These are phyloP conservation scores for Russula sp. DNA, from an alignment of 768 basidiomycete species.

Conservation along the genomic window DNA sequence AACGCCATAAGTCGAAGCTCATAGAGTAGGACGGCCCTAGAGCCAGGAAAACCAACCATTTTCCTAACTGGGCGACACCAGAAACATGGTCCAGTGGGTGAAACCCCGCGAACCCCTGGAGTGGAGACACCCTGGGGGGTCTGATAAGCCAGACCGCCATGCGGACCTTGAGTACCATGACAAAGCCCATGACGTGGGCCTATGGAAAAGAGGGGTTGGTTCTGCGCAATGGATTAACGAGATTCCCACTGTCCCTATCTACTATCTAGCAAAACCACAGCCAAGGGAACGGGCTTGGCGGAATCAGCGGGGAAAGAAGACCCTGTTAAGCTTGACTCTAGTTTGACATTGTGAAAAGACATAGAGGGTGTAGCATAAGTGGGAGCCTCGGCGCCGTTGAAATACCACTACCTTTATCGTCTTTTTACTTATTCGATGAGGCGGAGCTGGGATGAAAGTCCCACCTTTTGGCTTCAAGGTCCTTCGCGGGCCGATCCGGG, in stretches of 20 bases:
- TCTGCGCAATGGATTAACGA: background rate
- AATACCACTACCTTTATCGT: conserved; percentile 80
- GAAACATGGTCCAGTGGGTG: no score
- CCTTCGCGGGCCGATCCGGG: conserved; percentile 59
- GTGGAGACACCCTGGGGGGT: no score
- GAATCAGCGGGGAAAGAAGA: conserved; percentile 66
- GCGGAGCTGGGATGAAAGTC: conserved; percentile 65
- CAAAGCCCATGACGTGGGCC: no score
- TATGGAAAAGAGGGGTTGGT: no score
- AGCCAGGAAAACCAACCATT: no score
- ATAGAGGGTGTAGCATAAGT: conserved; percentile 78
- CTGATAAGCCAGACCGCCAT: no score
- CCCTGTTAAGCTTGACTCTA: conserved; percentile 84
- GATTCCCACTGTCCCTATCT: background rate
- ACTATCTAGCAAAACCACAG: conserved; percentile 34
- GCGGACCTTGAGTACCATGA: no score
- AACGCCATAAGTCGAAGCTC: no score
- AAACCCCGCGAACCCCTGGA: no score
- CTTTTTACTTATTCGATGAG: conserved; percentile 76
- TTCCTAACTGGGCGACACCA: no score
- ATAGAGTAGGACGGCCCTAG: no score
- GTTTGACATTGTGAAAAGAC: conserved; percentile 82
- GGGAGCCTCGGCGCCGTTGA: conserved; percentile 73
- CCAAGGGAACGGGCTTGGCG: conserved; percentile 30
- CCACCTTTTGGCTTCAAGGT: conserved; percentile 69